Conservation (phyloP, 2,329 filamentous ascomycete genomes). For the Metarhizium sp. region DNA sequence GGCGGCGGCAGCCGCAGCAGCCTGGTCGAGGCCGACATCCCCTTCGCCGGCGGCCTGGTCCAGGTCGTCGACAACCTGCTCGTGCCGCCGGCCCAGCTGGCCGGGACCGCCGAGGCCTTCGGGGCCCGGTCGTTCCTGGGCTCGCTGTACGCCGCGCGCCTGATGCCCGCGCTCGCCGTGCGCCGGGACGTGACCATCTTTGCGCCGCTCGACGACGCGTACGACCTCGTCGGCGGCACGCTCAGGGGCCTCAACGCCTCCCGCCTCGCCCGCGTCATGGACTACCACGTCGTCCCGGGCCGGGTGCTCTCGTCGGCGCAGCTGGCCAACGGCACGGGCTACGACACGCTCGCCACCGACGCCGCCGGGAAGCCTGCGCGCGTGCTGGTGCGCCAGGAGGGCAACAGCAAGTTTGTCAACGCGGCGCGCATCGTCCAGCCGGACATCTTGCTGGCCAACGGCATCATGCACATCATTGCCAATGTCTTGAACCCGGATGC, state of each 20-base stretch:
- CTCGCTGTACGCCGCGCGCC: slow-evolving; percentile 19
- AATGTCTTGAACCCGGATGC: slow-evolving; percentile 37
- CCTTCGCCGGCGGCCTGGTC: slow-evolving; percentile 38
- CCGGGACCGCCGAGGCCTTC: slow-evolving; percentile 41
- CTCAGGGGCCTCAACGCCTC: slow-evolving; percentile 35
- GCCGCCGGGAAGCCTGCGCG: slow-evolving; percentile 12
- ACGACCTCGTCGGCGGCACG: slow-evolving; percentile 45
- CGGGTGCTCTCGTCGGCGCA: slow-evolving; percentile 40
- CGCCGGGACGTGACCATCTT: slow-evolving; percentile 49
- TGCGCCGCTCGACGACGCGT: slow-evolving; percentile 51
- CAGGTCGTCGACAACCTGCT: slow-evolving; percentile 44
- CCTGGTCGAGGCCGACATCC: slow-evolving; percentile 32
- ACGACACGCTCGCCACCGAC: slow-evolving; percentile 24
- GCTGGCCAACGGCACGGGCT: slow-evolving; percentile 21
- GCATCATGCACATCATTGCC: slow-evolving; percentile 50
- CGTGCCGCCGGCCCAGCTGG: slow-evolving; percentile 35
- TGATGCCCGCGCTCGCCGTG: slow-evolving; percentile 31
- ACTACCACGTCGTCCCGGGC: slow-evolving; percentile 56
- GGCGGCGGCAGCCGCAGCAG: slow-evolving; percentile 35
- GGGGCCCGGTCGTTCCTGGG: slow-evolving; percentile 30
- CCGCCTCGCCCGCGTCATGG: slow-evolving; percentile 42
- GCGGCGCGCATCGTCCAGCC: slow-evolving; percentile 41
- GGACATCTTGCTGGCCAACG: slow-evolving; percentile 46
- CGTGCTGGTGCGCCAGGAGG: slow-evolving; percentile 28
- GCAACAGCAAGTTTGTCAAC: slow-evolving; percentile 40